These are phyloP conservation scores for Tylopilus felleus DNA, from an alignment of 768 basidiomycete genomes.

Conservation along the genomic window DNA sequence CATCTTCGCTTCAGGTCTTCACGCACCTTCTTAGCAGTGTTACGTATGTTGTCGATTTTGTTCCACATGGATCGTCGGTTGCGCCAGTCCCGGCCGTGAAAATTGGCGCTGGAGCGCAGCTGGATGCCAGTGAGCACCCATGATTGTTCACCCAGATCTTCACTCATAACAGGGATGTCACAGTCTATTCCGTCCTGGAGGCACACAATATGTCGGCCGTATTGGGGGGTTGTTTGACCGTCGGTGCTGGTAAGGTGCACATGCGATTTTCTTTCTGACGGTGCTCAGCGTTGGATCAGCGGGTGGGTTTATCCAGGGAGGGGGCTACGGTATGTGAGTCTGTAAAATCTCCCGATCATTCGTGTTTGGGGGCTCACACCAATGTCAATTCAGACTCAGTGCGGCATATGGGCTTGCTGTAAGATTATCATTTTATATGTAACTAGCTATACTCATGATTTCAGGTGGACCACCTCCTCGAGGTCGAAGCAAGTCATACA, in stretches of 20 bases:
- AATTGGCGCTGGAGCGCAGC: conserved; percentile 15
- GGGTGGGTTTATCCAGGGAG: conserved; percentile 48
- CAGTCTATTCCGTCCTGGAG: conserved; percentile 14
- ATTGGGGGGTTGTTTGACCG: conserved; percentile 16
- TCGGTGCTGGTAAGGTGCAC: conserved; percentile 20
- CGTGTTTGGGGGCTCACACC: background rate
- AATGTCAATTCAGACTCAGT: background rate
- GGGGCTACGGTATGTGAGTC: conserved; percentile 39
- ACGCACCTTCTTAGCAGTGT: conserved; percentile 13
- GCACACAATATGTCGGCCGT: conserved; percentile 11
- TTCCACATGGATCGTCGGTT: conserved; percentile 17
- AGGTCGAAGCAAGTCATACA: conserved; percentile 29
- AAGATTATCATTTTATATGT: background rate
- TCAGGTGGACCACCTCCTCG: conserved; percentile 45
- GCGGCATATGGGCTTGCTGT: conserved; percentile 19
- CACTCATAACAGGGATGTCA: too few species aligned
- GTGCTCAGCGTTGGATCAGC: background rate
- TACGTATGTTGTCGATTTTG: conserved; percentile 8
- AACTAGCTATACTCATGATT: background rate
- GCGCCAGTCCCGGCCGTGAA: conserved; percentile 8
- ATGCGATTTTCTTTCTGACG: too few species aligned
- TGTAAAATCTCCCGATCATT: background rate
- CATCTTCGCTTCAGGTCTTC: conserved; percentile 17
- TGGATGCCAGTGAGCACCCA: conserved; percentile 4
- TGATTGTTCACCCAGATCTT: background rate